These are phyloP conservation scores for Metschnikowia lachancei DNA, from an alignment of 805 yeast species.

Conservation along the genomic window DNA sequence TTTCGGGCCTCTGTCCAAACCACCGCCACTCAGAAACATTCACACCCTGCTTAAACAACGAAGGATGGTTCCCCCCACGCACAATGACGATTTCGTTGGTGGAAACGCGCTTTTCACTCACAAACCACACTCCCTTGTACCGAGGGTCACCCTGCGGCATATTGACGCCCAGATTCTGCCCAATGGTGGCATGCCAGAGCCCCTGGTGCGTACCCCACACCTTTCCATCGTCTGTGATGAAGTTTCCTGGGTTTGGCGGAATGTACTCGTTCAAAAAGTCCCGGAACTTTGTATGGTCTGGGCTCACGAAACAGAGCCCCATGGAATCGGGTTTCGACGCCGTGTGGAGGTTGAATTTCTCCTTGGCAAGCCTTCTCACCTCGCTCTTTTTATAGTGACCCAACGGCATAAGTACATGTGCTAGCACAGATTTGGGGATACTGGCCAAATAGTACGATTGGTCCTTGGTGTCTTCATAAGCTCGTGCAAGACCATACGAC, in stretches of 20 bases:
- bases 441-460: constrained; percentile 89
- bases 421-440: constrained; percentile 46
- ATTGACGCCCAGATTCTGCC: constrained; percentile 75
- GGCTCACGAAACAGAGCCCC: constrained; percentile 88
- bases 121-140: constrained; percentile 81
- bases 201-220: constrained; percentile 84
- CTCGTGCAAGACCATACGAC: constrained; percentile 50
- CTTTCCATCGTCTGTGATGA: constrained; percentile 70
- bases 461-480: constrained; percentile 64
- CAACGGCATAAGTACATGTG: constrained; percentile 67
- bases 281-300: constrained; percentile 57
- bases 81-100: constrained; percentile 79
- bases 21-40: constrained; percentile 41
- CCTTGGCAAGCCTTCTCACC: constrained; percentile 66
- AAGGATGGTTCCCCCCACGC: constrained; percentile 58
- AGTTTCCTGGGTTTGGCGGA: constrained; percentile 69
- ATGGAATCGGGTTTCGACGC: constrained; percentile 89
- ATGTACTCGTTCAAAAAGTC: constrained; percentile 75
- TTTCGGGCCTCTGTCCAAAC: constrained; percentile 3
- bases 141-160: constrained; percentile 87
- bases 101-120: constrained; percentile 62
- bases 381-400: constrained; percentile 76
- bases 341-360: constrained; percentile 49
- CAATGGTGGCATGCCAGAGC: constrained; percentile 92
- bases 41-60: constrained; percentile 48